Percentiles rank a stretch among this genome's conserved stretches.
Evolutionary conservation across 192 early-diverging fungal genomes (phyloP).

Genomic region (Coemansia umbellata): DNA sequence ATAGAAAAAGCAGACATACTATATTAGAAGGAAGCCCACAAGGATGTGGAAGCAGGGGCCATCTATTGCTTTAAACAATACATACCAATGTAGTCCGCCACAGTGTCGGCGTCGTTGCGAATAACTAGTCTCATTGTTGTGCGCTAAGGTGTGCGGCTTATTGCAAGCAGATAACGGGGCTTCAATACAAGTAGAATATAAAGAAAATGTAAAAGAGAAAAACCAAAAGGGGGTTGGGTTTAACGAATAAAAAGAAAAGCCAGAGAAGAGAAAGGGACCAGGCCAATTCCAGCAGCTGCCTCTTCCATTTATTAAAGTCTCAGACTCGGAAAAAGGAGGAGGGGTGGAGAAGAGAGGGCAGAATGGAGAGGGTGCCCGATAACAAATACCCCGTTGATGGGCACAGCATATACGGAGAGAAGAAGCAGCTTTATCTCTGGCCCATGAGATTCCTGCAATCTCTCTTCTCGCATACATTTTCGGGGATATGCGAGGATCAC

Average conservation of each 20-base stretch:
- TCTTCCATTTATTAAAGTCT: not conserved
- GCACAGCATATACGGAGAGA: not conserved
- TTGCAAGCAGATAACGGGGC: not conserved
- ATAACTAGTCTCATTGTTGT: slow-evolving; percentile 69
- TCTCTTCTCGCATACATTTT: not conserved
- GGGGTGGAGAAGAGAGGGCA: not conserved
- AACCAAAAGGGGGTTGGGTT: not conserved
- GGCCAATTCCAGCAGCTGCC: not conserved
- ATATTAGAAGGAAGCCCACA: too few relatives aligned
- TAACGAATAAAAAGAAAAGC: slow-evolving; percentile 3
- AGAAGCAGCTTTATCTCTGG: not conserved
- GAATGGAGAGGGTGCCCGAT: too few relatives aligned
- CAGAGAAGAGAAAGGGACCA: slow-evolving; percentile 13
- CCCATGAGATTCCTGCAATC: not conserved
- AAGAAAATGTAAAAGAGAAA: slow-evolving; percentile 4
- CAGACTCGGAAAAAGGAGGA: not conserved
- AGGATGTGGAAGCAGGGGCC: too few relatives aligned
- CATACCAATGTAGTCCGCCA: slow-evolving; percentile 68
- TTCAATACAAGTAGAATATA: not conserved
- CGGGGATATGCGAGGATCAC: not conserved
- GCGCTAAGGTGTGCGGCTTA: too few relatives aligned
- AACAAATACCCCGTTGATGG: not conserved
- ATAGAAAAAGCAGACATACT: too few relatives aligned
- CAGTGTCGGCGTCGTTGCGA: slow-evolving; percentile 66
- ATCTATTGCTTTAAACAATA: too few relatives aligned